Evolutionary conservation across 257 asterid species (phyloP), one percentile per base, ranked within the genome.

Genomic region (Plectranthus barbatus): DNA sequence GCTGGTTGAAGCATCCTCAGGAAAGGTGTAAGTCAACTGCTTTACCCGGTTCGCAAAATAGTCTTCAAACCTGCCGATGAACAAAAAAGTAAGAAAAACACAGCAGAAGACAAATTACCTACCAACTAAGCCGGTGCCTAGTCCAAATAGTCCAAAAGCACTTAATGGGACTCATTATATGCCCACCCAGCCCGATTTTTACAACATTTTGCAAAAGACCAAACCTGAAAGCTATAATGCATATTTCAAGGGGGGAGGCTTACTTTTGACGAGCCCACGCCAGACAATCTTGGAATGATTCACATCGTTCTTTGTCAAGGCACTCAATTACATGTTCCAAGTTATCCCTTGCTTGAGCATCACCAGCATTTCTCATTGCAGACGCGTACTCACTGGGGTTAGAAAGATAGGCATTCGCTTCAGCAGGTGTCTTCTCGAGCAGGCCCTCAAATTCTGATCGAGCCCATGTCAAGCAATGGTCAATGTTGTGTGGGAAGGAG

Each of bases 381-480:
- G 90, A 64, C 44, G 86, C 47, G 75, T 87, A 90, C 69, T 90
- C 95, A 40, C 67, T 57, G 15, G 95, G 95, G 60, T 72, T 82
- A 19, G 88, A 70, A 54, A 90, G 95, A 74, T 77, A 90, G 39
- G 91, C 89, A 47, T 90, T 90, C 26, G 73, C 95, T 85, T 90
- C 97, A 10, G 95, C 95, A 3, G 97, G 97, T 44, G 83, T 82
- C 76, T 90, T 90, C 65, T 90, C 97, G 34, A 90, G 95, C 78
- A 90, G 73, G 42, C 97, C 97, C 78, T 90, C 97, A 67, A 90
- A 90, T 71, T 90, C 97, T 1, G 97, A 90, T 24, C 97, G 79
- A 50, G 97, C 95, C 97, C 97, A 90, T 8, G 97, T 88, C 86
- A 90, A 78, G 80, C 97, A 90, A 72, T 90, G 97, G 72, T 87